phyloP scores from a whole-genome alignment of 176 grass and related monocot genomes.

The Echinochloa phyllopogon region DNA sequence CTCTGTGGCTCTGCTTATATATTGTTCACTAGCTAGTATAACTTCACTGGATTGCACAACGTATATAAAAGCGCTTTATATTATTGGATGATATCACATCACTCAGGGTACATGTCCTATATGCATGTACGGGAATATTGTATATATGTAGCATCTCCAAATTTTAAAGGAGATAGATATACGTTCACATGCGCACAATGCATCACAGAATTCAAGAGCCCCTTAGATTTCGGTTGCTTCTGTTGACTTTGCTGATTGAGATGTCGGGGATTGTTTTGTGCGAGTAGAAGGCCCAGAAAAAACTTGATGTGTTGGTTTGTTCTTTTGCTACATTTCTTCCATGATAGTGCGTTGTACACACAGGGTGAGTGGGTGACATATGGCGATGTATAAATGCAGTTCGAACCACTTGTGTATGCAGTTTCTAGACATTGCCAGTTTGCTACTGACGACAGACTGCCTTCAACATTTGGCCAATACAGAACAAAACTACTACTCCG shows the following conservation, averaged over 20 bases:
- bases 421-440: slow-evolving; percentile 15
- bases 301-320: slow-evolving; percentile 38
- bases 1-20: neutral
- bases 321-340: slow-evolving; percentile 44
- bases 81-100: slow-evolving; percentile 30
- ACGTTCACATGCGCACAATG: slow-evolving; percentile 31
- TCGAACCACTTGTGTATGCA: neutral
- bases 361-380: slow-evolving; percentile 45
- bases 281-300: slow-evolving; percentile 12
- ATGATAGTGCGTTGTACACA: neutral
- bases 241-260: slow-evolving; percentile 54
- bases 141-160: neutral
- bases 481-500: too few relatives aligned
- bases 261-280: slow-evolving; percentile 43
- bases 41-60: neutral
- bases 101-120: slow-evolving; percentile 5
- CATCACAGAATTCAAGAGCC: slow-evolving; percentile 48
- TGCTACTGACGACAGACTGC: neutral
- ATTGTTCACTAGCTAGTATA: neutral
- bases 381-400: slow-evolving; percentile 30
- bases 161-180: neutral
- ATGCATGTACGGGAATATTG: neutral
- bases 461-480: too few relatives aligned
- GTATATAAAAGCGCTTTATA: neutral
- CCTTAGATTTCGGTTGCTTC: slow-evolving; percentile 41